Conservation (phyloP, 768 basidiomycete genomes). For the Boletus subparvulus region DNA sequence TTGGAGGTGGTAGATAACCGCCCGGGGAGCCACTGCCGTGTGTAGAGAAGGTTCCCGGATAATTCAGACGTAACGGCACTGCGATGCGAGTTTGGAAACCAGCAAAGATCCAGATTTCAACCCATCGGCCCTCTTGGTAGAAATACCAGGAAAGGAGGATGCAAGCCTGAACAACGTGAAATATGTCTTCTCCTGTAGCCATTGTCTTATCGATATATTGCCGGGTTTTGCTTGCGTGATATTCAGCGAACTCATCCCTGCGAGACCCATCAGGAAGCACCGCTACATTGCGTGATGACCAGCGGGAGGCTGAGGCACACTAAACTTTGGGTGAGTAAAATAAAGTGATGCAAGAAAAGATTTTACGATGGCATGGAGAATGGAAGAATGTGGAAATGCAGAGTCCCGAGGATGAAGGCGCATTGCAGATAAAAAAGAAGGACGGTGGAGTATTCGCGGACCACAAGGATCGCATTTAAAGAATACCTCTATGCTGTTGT, state of each 20-base stretch:
- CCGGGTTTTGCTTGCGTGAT: constrained; percentile 83
- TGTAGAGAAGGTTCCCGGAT: constrained; percentile 78
- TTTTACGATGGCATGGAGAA: constrained; percentile 86
- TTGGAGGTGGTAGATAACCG: constrained; percentile 79
- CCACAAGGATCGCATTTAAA: constrained; percentile 88
- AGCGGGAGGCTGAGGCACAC: constrained; percentile 83
- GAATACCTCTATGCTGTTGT: constrained; percentile 74
- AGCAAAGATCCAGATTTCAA: constrained; percentile 90
- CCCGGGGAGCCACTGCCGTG: constrained; percentile 68
- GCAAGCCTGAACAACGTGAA: constrained; percentile 84
- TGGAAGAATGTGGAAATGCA: constrained; percentile 84
- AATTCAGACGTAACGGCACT: constrained; percentile 79
- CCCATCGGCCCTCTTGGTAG: constrained; percentile 87
- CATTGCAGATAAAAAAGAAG: constrained; percentile 78
- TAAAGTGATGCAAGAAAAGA: background rate
- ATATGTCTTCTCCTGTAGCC: constrained; percentile 86
- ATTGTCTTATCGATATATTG: constrained; percentile 87
- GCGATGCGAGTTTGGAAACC: constrained; percentile 82
- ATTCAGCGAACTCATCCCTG: constrained; percentile 84
- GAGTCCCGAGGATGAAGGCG: constrained; percentile 76
- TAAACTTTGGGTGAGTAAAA: constrained; percentile 29
- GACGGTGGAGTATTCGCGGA: constrained; percentile 78
- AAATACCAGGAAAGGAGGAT: constrained; percentile 88
- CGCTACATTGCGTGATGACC: constrained; percentile 69
- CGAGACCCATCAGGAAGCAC: constrained; percentile 71